Evolutionary conservation across 306 rosid species (phyloP).

Genomic region (Sphenostylis stenocarpa): DNA sequence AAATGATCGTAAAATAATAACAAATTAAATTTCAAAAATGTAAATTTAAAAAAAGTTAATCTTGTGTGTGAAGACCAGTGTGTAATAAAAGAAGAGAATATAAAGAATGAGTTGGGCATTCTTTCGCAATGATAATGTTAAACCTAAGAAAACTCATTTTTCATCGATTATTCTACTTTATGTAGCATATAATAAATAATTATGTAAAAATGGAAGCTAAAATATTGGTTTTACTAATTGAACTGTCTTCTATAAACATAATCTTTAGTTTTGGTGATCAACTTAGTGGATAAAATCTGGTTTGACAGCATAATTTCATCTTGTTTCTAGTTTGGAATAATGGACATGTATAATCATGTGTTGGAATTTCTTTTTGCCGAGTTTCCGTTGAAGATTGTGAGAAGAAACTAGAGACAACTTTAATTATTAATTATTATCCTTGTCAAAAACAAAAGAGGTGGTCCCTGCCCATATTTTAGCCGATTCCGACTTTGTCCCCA

Average conservation of each 20-base stretch:
- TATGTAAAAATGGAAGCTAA: background rate
- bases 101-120: no score
- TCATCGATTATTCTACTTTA: background rate
- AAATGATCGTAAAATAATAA: no score
- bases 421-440: background rate
- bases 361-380: no score
- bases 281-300: background rate
- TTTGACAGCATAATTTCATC: constrained; percentile 25
- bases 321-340: no score
- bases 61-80: no score
- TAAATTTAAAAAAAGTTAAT: no score
- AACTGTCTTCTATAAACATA: background rate
- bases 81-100: no score
- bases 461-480: constrained; percentile 7
- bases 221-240: background rate
- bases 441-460: background rate
- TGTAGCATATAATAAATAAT: background rate
- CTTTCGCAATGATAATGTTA: background rate
- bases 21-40: no score
- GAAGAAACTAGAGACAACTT: background rate
- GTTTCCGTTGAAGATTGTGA: no score
- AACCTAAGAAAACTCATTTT: background rate
- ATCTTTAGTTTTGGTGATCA: background rate
- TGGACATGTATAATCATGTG: no score
- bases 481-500: background rate